These are phyloP conservation scores for Achaetomium macrosporum DNA, from an alignment of 2,329 filamentous ascomycete species.

Conservation along the genomic window DNA sequence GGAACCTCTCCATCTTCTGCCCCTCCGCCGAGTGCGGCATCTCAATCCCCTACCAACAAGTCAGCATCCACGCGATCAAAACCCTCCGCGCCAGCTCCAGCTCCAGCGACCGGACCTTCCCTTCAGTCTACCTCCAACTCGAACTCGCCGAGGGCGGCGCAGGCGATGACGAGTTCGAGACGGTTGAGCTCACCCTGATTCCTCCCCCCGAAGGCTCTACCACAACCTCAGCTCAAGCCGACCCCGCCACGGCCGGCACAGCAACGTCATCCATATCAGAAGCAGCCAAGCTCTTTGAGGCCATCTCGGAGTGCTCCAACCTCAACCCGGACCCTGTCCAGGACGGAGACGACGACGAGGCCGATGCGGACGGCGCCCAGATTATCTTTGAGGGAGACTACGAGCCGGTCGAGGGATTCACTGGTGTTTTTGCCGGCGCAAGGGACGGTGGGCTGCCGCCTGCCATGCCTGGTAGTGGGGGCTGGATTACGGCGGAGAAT, in stretches of 20 bases:
- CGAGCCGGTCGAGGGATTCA: slow-evolving; percentile 51
- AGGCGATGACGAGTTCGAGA: slow-evolving; percentile 58
- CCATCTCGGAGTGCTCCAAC: slow-evolving; percentile 69
- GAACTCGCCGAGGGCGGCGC: slow-evolving; percentile 54
- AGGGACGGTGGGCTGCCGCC: slow-evolving; percentile 50
- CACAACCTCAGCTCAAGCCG: background rate
- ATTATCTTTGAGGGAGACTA: slow-evolving; percentile 53
- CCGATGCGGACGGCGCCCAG: slow-evolving; percentile 33
- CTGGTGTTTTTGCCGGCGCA: slow-evolving; percentile 41
- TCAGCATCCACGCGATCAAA: slow-evolving; percentile 71
- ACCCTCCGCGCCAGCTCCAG: slow-evolving; percentile 40
- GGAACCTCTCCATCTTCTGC: slow-evolving; percentile 60
- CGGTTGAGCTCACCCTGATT: slow-evolving; percentile 62
- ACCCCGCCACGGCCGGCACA: slow-evolving; percentile 19
- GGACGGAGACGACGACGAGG: slow-evolving; percentile 52
- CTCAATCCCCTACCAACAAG: slow-evolving; percentile 66
- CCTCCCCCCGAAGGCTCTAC: slow-evolving; percentile 34
- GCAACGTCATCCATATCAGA: slow-evolving; percentile 26
- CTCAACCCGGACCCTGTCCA: slow-evolving; percentile 65
- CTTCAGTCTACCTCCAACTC: slow-evolving; percentile 62
- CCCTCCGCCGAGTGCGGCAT: slow-evolving; percentile 52
- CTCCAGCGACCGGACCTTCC: slow-evolving; percentile 31
- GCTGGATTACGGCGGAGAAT: slow-evolving; percentile 91
- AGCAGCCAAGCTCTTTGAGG: slow-evolving; percentile 54
- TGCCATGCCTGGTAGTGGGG: slow-evolving; percentile 65